Evolutionary conservation across 192 early-diverging fungal genomes (phyloP).

Genomic region (Umbelopsis sp.): DNA sequence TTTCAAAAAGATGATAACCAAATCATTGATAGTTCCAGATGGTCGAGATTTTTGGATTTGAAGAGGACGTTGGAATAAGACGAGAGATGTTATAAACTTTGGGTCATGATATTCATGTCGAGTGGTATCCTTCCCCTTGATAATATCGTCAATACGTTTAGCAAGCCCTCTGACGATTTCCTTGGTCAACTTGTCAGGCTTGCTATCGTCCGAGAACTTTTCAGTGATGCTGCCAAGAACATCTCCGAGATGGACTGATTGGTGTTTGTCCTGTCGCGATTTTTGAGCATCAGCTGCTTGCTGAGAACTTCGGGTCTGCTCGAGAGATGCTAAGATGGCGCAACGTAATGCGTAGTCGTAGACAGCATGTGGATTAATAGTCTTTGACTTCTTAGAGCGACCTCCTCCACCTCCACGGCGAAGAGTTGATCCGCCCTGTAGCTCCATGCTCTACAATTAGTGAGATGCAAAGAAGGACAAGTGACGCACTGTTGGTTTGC

Average conservation of each 20-base stretch:
- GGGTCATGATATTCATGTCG: conserved; percentile 51
- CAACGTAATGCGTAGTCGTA: conserved; percentile 45
- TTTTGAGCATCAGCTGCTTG: background rate
- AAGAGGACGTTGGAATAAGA: conserved; percentile 36
- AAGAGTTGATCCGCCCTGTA: conserved; percentile 17
- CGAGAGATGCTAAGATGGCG: conserved; percentile 40
- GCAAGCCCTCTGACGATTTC: conserved; percentile 48
- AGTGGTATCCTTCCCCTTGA: conserved; percentile 42
- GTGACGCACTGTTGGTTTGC: conserved; percentile 4
- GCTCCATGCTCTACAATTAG: conserved; percentile 17
- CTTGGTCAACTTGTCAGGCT: conserved; percentile 46
- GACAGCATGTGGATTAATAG: conserved; percentile 28
- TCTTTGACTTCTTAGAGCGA: background rate
- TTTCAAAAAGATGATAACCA: conserved; percentile 47
- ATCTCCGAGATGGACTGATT: conserved; percentile 29
- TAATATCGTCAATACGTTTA: conserved; percentile 48
- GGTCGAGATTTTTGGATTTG: conserved; percentile 48
- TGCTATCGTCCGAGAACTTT: conserved; percentile 26
- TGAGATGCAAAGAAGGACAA: conserved; percentile 17
- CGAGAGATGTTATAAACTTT: conserved; percentile 41
- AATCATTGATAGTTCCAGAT: conserved; percentile 48
- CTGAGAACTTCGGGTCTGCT: conserved; percentile 19
- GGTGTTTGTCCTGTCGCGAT: conserved; percentile 16
- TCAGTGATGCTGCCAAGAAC: conserved; percentile 34
- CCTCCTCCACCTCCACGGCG: conserved; percentile 29